Evolutionary conservation across 371 early-diverging fungal species (phyloP).

Genomic region (Choanephora cucurbitarum): DNA sequence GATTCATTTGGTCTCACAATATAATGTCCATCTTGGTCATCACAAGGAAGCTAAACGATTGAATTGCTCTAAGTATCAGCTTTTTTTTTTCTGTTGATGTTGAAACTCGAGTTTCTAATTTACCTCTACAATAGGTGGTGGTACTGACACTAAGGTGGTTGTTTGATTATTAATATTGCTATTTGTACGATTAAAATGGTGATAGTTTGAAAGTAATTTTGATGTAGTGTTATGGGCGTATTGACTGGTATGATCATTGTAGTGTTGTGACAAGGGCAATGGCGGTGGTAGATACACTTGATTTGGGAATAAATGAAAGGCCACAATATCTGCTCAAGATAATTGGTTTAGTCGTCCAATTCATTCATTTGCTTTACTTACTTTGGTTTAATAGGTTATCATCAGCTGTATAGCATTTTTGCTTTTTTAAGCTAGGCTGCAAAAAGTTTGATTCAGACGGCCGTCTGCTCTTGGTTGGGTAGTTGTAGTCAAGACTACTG

Average conservation of each 20-base stretch:
- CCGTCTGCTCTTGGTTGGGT: slow-evolving; percentile 7
- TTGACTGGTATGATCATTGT: neutral
- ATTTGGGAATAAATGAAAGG: slow-evolving; percentile 17
- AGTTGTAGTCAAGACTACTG: slow-evolving; percentile 3
- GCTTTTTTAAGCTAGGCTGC: slow-evolving; percentile 6
- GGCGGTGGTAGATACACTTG: slow-evolving; percentile 11
- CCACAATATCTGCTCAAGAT: slow-evolving; percentile 9
- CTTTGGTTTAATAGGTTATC: slow-evolving; percentile 12
- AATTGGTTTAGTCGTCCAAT: neutral
- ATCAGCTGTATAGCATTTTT: slow-evolving; percentile 3
- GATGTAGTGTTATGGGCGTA: slow-evolving; percentile 1
- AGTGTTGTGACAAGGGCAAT: neutral
- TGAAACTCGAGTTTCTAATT: no score
- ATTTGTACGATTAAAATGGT: no score
- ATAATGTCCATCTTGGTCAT: slow-evolving; percentile 93
- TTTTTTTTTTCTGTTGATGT: no score
- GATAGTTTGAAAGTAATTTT: neutral
- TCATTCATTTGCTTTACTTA: slow-evolving; percentile 1
- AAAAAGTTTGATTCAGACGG: neutral
- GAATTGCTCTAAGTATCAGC: no score
- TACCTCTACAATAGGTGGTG: slow-evolving; percentile 10
- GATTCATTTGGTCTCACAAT: slow-evolving; percentile 75
- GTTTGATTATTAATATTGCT: no score
- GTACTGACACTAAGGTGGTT: slow-evolving; percentile 1
- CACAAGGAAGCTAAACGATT: slow-evolving; percentile 41